Base-by-base conservation (phyloP, 345 rosid genomes). In the Salix purpurea region DNA sequence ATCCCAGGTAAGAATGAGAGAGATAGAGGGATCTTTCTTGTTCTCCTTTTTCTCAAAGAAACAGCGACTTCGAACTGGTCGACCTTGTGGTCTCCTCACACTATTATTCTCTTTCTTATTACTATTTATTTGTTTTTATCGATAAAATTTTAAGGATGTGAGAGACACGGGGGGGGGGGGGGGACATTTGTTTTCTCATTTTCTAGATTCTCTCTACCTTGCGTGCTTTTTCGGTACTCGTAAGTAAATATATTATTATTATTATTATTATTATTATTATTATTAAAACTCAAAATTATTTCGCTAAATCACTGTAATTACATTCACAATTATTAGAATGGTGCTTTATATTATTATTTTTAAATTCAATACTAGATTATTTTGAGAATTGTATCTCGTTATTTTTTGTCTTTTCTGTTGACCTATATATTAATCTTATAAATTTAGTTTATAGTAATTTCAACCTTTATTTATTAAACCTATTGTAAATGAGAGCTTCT, bases 1-100 rank as follows among this genome's bases (percentile, higher is more conserved):
- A 74, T 69, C 78, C 75, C 70, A 81, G 61, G 75, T 65, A 73
- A 73, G 75, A 76, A 56, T 56, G 24, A 3, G 28, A 58, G 28
- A n/a, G 62, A 58, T 10, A 9, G 15, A n/a, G 62, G 23, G 77
- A 83, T 64, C 71, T 74, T 56, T 12, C 21, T 14, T 21, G n/a
- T 18, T 5, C 19, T 11, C 69, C 74, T 64, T 69, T 34, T 11
- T 32, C 52, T 37, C 78, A 65, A 66, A 66, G 78, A 36, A 79
- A 79, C 76, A 79, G 80, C 42, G 86, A 82, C 88, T 82, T 82
- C 58, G 79, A 74, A 69, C 78, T 83, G 83, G 91, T 86, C 91
- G 84, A 88, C 81, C 81, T 76, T 84, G 64, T 61, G 85, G 81
- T 78, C 85, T 84, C 70, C 85, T 84, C 70, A 7, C 54, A 65